Base-by-base conservation (phyloP, 2,329 filamentous ascomycete genomes). In the Colletotrichum liaoningense region DNA sequence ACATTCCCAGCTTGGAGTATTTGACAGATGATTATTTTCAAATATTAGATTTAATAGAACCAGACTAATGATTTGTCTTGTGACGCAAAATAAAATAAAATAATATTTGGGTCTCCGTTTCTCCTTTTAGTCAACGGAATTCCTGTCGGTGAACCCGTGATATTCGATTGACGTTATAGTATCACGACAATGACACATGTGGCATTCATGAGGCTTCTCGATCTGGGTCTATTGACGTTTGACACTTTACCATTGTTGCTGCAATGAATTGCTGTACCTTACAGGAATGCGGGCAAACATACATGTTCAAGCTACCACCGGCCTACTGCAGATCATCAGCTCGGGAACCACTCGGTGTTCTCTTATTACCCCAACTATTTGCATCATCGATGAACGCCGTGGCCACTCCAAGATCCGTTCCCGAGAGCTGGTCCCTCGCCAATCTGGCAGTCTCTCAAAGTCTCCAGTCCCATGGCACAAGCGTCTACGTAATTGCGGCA, bases 301-400 rank as follows among this genome's bases (percentile, higher is more conserved):
- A 60, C 30, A 69, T 54, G 46, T 30, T 65, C 33, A 14, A 28
- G 26, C 59, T 42, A 42, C 38, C 38, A 24, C 54, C 12, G 9
- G 38, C 30, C 56, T 68, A 57, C 64, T 68, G 64, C 52, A 72
- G 65, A 72, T 72, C 69, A 63, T 49, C 63, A n/a, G 63, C 63
- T n/a, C 46, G 9, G 64, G 35, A 26, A 46, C 26, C 38, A 42
- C 38, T 42, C 38, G 38, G 38, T 42, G 16, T 42, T 42, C 38
- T 42, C 5, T 6, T 42, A 42, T 16, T 42, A 42, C 38, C 38
- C 38, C 38, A 42, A 42, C 14, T 19, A 42, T 26, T 30, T 6
- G 28, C 19, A 22, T 56, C 28, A 49, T 24, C 38, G 11, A 52
- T 38, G 30, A 42, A 56, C 65, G 69, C 69, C 58, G 65, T 55